phyloP scores from a whole-genome alignment of 371 early-diverging fungal species.

The Circinella minor region DNA sequence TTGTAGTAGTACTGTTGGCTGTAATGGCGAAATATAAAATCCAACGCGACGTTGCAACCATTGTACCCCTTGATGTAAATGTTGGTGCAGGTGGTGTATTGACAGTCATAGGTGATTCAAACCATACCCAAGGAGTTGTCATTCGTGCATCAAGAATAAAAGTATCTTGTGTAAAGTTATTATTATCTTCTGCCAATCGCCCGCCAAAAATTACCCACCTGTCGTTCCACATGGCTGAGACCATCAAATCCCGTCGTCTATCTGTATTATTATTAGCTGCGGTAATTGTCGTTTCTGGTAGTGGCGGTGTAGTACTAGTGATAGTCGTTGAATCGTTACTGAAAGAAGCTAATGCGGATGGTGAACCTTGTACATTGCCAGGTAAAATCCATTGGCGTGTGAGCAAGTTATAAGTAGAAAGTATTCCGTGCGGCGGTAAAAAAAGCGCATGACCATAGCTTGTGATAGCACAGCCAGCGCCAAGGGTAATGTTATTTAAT shows the following conservation, averaged over 20 bases:
- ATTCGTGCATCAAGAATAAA: slow-evolving; percentile 17
- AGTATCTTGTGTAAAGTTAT: slow-evolving; percentile 1
- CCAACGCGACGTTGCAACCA: slow-evolving; percentile 20
- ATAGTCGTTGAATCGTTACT: not conserved
- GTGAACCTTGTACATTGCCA: not conserved
- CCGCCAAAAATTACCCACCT: slow-evolving; percentile 14
- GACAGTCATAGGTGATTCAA: slow-evolving; percentile 3
- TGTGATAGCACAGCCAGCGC: slow-evolving; percentile 24
- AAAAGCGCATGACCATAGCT: slow-evolving; percentile 27
- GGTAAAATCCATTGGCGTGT: not conserved
- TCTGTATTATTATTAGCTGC: not conserved
- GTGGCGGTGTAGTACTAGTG: no score
- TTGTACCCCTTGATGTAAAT: not conserved
- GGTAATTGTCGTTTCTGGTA: no score
- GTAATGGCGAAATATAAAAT: slow-evolving; percentile 13
- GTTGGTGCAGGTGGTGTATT: slow-evolving; percentile 12
- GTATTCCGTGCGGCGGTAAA: not conserved
- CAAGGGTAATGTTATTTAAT: slow-evolving; percentile 6
- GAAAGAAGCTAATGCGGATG: slow-evolving; percentile 5
- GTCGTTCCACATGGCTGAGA: slow-evolving; percentile 20
- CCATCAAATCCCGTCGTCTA: not conserved
- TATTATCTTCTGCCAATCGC: not conserved
- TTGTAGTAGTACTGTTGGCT: not conserved
- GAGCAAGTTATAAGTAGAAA: not conserved
- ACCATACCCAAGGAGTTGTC: slow-evolving; percentile 14